Evolutionary conservation across 2,329 filamentous ascomycete genomes (phyloP).

Genomic region (Emmonsiellopsis sp.): DNA sequence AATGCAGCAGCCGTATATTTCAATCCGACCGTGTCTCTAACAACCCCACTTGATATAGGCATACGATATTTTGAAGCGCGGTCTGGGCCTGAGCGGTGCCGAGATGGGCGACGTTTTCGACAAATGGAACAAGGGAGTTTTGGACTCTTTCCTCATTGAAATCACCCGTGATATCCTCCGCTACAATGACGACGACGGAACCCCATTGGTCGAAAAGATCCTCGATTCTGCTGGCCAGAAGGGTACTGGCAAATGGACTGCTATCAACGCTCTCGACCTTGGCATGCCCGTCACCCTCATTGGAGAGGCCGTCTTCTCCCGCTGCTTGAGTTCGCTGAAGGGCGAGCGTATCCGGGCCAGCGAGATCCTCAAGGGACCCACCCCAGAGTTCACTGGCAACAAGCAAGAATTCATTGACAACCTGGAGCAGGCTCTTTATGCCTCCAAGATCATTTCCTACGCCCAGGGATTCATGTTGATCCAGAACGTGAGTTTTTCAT

Average conservation of each 20-base stretch:
- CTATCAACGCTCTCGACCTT: slow-evolving; percentile 96
- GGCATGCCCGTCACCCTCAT: slow-evolving; percentile 98
- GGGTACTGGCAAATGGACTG: slow-evolving; percentile 99
- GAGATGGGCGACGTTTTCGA: slow-evolving; percentile 92
- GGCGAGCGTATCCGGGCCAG: slow-evolving; percentile 78
- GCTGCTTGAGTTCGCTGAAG: slow-evolving; percentile 92
- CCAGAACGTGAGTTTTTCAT: slow-evolving; percentile 63
- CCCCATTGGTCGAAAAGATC: slow-evolving; percentile 93
- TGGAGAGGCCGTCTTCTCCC: slow-evolving; percentile 89
- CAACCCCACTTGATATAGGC: slow-evolving; percentile 47
- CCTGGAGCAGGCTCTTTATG: slow-evolving; percentile 97
- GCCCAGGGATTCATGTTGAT: slow-evolving; percentile 99
- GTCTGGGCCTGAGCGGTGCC: slow-evolving; percentile 77
- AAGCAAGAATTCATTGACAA: slow-evolving; percentile 90
- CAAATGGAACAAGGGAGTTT: slow-evolving; percentile 97
- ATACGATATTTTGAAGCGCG: slow-evolving; percentile 99
- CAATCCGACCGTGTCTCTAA: background rate
- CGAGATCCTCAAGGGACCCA: slow-evolving; percentile 66
- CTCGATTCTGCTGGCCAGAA: slow-evolving; percentile 98
- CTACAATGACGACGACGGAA: slow-evolving; percentile 91
- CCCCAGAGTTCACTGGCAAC: slow-evolving; percentile 75
- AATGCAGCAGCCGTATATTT: slow-evolving; percentile 21
- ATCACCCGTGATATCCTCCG: slow-evolving; percentile 98
- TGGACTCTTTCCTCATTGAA: slow-evolving; percentile 98
- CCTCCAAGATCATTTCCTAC: slow-evolving; percentile 99